Base-by-base conservation (phyloP, 164 flowering plant genomes). In the Dillenia suffruticosa region DNA sequence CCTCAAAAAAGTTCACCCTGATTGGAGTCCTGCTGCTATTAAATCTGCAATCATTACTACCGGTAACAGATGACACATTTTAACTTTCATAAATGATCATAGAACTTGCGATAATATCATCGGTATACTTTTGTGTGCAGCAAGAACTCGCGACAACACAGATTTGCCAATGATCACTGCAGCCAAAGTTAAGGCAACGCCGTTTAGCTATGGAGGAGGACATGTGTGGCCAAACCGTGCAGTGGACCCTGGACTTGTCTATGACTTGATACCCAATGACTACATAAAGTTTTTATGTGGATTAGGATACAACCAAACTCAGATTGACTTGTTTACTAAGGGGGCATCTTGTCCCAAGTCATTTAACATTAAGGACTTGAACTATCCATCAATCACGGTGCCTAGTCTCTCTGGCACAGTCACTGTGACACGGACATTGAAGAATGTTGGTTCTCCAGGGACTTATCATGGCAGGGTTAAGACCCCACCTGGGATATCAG, bases 1-100 rank as follows among this genome's bases (percentile, higher is more conserved):
- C 24, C 78, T 91, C 9, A 88, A 76, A 68, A 78, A 86, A 6
- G 84, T 83, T 8, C 67, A 90, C 61, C 97, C 89, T 0, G 19
- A 69, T 61, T 90, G 97, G 97, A 88, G 91, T 63, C 88, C 92
- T 49, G 76, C 94, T 1, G 94, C 94, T 2, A 82, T 88, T 46
- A 77, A 61, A 69, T 90, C 94, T 3, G 94, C 94, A 16, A 88
- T 91, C 63, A 87, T 85, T 87, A 91, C 96, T 44, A 76, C 86
- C 1, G 87, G 95, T 86, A 59, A 32, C 4, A 32, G 40, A 32
- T 32, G 5, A 32, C 40, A 32, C 40, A 32, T 32, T 32, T 32
- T 5, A 32, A 32, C 40, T 4, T 32, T 32, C 40, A 32, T 32
- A 32, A 32, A 32, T 32, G 7, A 32, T 4, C 40, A 32, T 32